Conservation (phyloP, 2,329 filamentous ascomycete species). For the Cladophialophora psammophila region DNA sequence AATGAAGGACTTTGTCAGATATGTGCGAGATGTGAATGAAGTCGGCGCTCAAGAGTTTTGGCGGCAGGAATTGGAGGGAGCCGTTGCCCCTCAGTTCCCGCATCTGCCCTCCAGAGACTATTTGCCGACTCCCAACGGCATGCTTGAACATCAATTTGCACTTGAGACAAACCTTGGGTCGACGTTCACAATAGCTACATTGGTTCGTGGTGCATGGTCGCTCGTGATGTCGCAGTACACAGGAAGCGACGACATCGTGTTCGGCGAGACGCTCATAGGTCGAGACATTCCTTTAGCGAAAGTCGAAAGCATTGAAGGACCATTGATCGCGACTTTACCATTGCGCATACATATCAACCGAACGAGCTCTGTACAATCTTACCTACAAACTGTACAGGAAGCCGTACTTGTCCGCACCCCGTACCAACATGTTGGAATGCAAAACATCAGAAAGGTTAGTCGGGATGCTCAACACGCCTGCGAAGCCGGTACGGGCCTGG, state of each 20-base stretch:
- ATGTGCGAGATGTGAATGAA: conserved; percentile 53
- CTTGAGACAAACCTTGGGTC: conserved; percentile 40
- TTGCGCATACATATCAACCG: conserved; percentile 53
- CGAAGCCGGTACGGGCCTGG: conserved; percentile 56
- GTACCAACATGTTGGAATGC: conserved; percentile 68
- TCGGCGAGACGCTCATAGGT: conserved; percentile 60
- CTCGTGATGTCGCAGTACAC: conserved; percentile 56
- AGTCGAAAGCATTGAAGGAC: conserved; percentile 58
- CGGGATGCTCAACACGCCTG: conserved; percentile 54
- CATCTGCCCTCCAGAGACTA: conserved; percentile 57
- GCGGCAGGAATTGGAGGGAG: conserved; percentile 54
- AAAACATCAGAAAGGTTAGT: conserved; percentile 62
- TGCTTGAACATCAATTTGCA: conserved; percentile 53
- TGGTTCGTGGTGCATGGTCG: conserved; percentile 59
- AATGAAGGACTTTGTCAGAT: conserved; percentile 60
- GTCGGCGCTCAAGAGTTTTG: conserved; percentile 56
- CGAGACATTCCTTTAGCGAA: conserved; percentile 55
- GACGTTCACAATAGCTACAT: conserved; percentile 55
- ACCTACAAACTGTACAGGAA: conserved; percentile 64
- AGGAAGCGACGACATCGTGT: conserved; percentile 55
- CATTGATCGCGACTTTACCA: conserved; percentile 54
- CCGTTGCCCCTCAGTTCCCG: conserved; percentile 59
- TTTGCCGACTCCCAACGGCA: conserved; percentile 52
- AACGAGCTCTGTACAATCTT: conserved; percentile 53
- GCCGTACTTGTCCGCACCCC: conserved; percentile 65